Evolutionary conservation across 306 rosid genomes (phyloP), one percentile per base, ranked within the genome.

Genomic region (Medicago lupulina): DNA sequence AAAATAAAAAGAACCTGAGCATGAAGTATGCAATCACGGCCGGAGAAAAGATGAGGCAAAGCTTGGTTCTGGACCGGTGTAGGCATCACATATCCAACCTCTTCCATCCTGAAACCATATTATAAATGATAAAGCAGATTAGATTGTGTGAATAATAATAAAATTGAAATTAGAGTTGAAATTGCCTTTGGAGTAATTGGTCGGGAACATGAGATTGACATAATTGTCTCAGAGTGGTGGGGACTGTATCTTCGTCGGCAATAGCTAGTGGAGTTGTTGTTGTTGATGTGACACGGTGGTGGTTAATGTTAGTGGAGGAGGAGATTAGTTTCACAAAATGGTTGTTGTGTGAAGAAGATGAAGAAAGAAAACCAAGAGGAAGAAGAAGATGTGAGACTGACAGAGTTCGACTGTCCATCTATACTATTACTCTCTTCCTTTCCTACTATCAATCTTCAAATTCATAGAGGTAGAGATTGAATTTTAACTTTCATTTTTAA

Each of bases 21-120:
- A 85, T 95, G 99, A 81, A 95, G 96, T 14, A 92, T 84, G 76
- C 93, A 90, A 70, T 95, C 96, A 59, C 76, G 84, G 40, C 97
- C 90, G 0, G 97, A 87, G 58, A 92, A 89, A 50, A 95, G 88
- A 40, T 23, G 76, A 41, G 97, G 93, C 81, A 92, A 78, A 51
- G 96, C 96, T 75, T 92, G 76, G 44, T 74, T 83, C 78, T 95
- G 97, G 25, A 90, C 88, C 49, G 87, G 85, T 14, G 97, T 95
- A 59, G 97, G 97, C 49, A 67, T 53, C 23, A 84, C 80, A 86
- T 82, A 92, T 12, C 99, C 97, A 83, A 92, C 70, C 79, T 95
- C 97, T 81, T 92, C 97, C 82, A 86, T 88, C 80, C 93, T 89
- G 85, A 75, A 79, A 77, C 76, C 38, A 83, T 12, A 38, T 41